A percentile compares a stretch with the other conserved stretches of the same genome.
phyloP scores from a whole-genome alignment of 495 filamentous ascomycete genomes.

The Penicillium bovifimosum region DNA sequence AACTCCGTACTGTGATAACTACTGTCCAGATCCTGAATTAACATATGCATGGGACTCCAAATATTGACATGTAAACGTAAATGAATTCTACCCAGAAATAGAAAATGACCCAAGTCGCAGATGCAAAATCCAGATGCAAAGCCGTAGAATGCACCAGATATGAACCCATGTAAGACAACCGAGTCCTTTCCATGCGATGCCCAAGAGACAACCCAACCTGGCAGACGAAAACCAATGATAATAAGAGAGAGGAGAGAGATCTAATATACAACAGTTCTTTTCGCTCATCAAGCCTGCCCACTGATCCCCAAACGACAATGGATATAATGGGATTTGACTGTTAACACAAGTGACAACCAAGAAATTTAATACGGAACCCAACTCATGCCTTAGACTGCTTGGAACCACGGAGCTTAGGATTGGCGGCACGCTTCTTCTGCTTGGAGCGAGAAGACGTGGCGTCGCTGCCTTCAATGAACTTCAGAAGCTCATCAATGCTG shows the following conservation, averaged over 20 bases:
- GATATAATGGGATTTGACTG: slow-evolving; percentile 29
- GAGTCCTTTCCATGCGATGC: slow-evolving; percentile 33
- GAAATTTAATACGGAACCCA: slow-evolving; percentile 16
- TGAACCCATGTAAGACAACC: slow-evolving; percentile 32
- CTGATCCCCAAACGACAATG: slow-evolving; percentile 20
- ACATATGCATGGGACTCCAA: not conserved
- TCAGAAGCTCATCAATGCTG: slow-evolving; percentile 80
- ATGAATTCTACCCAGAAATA: slow-evolving; percentile 5
- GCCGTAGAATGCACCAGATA: slow-evolving; percentile 27
- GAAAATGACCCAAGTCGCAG: slow-evolving; percentile 10
- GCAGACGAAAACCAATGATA: slow-evolving; percentile 16
- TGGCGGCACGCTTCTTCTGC: slow-evolving; percentile 62
- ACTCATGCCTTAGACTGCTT: slow-evolving; percentile 39
- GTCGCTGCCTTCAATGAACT: slow-evolving; percentile 76
- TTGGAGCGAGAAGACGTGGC: slow-evolving; percentile 50
- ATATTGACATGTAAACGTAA: not conserved
- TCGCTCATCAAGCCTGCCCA: slow-evolving; percentile 33
- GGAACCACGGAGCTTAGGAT: slow-evolving; percentile 61
- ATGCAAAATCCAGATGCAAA: slow-evolving; percentile 17
- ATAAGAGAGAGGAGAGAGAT: slow-evolving; percentile 39
- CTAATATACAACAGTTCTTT: slow-evolving; percentile 29
- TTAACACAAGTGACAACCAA: slow-evolving; percentile 31
- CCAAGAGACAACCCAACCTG: slow-evolving; percentile 20
- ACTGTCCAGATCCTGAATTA: not conserved
- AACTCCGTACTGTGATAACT: no score